Conservation (phyloP, 2,329 filamentous ascomycete genomes). For the Fusarium incarnatum region DNA sequence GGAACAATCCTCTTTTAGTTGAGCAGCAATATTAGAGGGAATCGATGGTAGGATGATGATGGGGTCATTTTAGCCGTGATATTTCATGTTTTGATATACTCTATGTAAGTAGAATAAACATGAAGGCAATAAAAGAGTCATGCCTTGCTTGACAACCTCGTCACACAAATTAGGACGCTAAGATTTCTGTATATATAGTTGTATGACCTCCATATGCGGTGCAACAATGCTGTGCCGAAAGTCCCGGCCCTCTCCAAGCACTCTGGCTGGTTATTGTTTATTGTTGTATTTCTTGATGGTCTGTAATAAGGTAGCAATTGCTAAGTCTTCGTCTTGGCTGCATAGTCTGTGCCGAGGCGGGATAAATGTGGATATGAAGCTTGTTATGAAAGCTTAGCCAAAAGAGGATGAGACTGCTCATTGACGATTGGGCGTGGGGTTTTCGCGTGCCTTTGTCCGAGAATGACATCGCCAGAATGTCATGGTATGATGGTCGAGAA, state of each 20-base stretch:
- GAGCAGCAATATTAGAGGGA: not conserved
- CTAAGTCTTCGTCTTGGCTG: not conserved
- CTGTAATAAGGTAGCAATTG: no score
- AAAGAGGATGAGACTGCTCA: conserved; percentile 26
- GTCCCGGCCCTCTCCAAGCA: not conserved
- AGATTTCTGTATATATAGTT: not conserved
- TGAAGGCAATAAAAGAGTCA: not conserved
- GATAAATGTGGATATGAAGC: conserved; percentile 38
- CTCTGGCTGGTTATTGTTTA: not conserved
- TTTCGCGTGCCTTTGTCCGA: not conserved
- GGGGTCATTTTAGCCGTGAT: not conserved
- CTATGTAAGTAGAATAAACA: not conserved
- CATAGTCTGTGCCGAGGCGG: conserved; percentile 15
- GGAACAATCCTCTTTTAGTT: not conserved
- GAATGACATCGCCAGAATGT: conserved; percentile 8
- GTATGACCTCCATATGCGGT: not conserved
- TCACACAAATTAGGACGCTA: not conserved
- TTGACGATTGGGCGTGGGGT: conserved; percentile 35
- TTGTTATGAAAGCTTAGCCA: conserved; percentile 36
- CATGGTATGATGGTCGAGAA: not conserved
- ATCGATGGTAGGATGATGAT: not conserved
- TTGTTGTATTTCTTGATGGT: not conserved
- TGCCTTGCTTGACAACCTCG: not conserved
- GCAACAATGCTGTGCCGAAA: not conserved
- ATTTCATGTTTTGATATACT: not conserved